These are phyloP conservation scores for Cutaneotrichosporon curvatum DNA, from an alignment of 1,284 basidiomycete genomes.

Conservation along the genomic window DNA sequence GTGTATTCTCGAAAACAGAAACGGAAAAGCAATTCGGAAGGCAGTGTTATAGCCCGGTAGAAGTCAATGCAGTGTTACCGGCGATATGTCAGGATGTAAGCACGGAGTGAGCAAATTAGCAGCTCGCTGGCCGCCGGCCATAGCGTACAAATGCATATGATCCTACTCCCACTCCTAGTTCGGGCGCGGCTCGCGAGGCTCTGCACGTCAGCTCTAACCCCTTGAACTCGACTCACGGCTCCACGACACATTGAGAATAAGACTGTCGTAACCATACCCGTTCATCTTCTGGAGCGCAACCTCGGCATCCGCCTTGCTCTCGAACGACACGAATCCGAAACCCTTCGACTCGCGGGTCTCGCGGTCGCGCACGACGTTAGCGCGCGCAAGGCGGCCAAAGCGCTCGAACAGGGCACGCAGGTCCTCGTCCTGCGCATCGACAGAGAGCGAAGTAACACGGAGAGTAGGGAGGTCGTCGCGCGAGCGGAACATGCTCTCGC, in stretches of 20 bases:
- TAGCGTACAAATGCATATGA: neutral
- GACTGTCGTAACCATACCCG: conserved; percentile 57
- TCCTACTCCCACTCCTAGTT: neutral
- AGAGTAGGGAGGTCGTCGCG: conserved; percentile 94
- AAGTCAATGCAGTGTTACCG: no score
- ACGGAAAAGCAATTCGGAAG: no score
- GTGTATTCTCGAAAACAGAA: no score
- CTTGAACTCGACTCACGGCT: no score
- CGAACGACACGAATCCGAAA: conserved; percentile 67
- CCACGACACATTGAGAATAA: conserved; percentile 44
- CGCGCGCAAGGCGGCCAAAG: conserved; percentile 76
- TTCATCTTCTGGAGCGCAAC: conserved; percentile 87
- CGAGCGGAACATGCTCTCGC: conserved; percentile 66
- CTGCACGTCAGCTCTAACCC: no score
- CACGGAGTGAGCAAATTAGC: no score
- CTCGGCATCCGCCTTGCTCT: conserved; percentile 71
- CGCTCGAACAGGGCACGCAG: conserved; percentile 67
- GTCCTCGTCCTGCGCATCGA: conserved; percentile 92
- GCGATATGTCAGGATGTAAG: no score
- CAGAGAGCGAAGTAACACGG: conserved; percentile 93
- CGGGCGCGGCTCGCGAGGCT: conserved; percentile 13
- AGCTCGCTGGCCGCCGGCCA: no score
- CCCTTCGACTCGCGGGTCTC: conserved; percentile 95
- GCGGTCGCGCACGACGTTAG: conserved; percentile 91
- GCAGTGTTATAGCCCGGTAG: no score